phyloP scores from a whole-genome alignment of 163 green algal species.

The Botryococcus braunii region DNA sequence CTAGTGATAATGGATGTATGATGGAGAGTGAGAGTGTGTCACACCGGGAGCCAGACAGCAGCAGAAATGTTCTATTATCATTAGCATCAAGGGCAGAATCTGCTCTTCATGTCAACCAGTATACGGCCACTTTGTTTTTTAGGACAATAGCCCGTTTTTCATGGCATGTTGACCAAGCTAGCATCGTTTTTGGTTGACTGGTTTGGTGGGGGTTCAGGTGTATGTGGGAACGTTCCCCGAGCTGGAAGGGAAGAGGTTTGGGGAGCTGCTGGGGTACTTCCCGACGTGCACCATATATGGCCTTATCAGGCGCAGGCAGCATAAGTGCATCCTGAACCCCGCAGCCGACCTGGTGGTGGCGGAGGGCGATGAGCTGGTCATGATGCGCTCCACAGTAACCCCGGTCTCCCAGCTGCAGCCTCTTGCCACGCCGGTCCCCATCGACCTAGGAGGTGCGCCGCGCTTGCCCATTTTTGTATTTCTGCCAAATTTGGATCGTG shows the following conservation, averaged over 20 bases:
- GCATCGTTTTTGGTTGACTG: no score
- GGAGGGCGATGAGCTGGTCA: constrained; percentile 24
- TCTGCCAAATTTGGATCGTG: background rate
- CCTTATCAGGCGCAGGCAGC: constrained; percentile 12
- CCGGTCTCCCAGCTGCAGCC: background rate
- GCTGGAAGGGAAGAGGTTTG: constrained; percentile 14
- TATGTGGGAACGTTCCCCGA: constrained; percentile 3
- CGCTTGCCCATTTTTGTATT: background rate
- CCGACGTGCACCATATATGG: constrained; percentile 18
- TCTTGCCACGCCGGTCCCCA: background rate
- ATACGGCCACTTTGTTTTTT: no score
- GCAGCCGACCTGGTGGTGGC: constrained; percentile 10
- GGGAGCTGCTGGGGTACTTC: constrained; percentile 19
- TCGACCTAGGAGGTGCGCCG: constrained; percentile 11
- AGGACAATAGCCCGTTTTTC: no score
- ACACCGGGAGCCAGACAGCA: no score
- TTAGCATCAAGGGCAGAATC: no score
- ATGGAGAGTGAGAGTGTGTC: no score
- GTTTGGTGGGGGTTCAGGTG: no score
- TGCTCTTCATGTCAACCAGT: no score
- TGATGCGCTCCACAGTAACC: constrained; percentile 14
- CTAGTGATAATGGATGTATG: no score
- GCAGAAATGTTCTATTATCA: no score
- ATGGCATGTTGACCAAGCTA: no score
- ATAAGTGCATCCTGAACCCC: constrained; percentile 23